Evolutionary conservation across 2,329 filamentous ascomycete genomes (phyloP), one percentile per base, ranked within the genome.

Genomic region (Cordyceps pruinosa): DNA sequence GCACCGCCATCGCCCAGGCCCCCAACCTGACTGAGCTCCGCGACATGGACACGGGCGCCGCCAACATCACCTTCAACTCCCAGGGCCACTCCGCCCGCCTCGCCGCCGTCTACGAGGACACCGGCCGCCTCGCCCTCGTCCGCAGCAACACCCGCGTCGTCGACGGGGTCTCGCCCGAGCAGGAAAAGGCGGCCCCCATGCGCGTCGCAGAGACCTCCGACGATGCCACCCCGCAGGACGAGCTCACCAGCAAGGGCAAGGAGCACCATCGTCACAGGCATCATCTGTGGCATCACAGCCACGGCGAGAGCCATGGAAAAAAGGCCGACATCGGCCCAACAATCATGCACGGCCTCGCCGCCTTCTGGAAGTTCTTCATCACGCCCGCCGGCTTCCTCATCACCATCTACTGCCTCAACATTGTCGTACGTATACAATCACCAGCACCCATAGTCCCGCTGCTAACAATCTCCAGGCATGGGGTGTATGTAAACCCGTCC

Each of bases 1-100:
- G 66, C 48, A 68, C 66, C 17, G 66, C 66, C 45, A 66, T 68
- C 48, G 66, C 66, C 15, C 66, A 68, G 44, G 66, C 66, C 4
- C 66, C 66, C 23, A 66, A 65, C 32, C 61, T 68, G 32, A 63
- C 62, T 0, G 66, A 68, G 58, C 63, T 68, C 7, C 64, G 66
- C 50, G 65, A 66, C 49, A 56, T 63, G 19, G 59, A 65, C 19
- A 62, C 61, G 1, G 66, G 66, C 46, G 66, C 62, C 49, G 50
- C 51, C 56, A 65, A 68, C 57, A 68, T 68, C 56, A 58, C 58
- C 2, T 68, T 68, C 61, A 67, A 63, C 45, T 56, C 64, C 15
- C 66, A 67, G 28, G 66, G 66, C 44, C 66, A 68, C 35, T 68
- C 66, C 12, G 61, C 65, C 1, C 66, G 66, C 19, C 59, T 61